phyloP scores from a whole-genome alignment of 2,329 filamentous ascomycete genomes.

The Chaetomium strumarium region DNA sequence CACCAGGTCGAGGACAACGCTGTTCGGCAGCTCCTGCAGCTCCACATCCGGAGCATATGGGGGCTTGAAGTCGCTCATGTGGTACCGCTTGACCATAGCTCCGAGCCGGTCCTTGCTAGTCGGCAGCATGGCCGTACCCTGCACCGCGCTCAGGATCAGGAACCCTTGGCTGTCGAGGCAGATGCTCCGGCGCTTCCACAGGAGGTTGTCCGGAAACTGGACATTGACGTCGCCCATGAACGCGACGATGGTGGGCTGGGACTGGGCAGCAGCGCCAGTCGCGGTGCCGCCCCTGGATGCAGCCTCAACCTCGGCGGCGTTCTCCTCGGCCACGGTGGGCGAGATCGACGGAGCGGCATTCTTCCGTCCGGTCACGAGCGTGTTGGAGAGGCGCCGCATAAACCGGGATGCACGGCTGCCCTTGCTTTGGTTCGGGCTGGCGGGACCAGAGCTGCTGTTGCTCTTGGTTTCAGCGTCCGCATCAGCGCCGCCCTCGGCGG shows the following conservation, averaged over 20 bases:
- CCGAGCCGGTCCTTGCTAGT: slow-evolving; percentile 47
- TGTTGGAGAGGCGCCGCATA: slow-evolving; percentile 53
- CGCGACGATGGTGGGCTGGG: slow-evolving; percentile 46
- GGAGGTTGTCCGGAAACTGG: slow-evolving; percentile 89
- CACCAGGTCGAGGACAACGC: slow-evolving; percentile 57
- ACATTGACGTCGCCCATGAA: slow-evolving; percentile 89
- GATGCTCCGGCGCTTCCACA: slow-evolving; percentile 93
- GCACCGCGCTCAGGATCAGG: slow-evolving; percentile 69
- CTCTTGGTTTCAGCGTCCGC: slow-evolving; percentile 46
- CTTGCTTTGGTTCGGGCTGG: slow-evolving; percentile 36
- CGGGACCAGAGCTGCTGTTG: slow-evolving; percentile 18
- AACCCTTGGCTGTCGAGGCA: slow-evolving; percentile 79
- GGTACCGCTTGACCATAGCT: slow-evolving; percentile 64
- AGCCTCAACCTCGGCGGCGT: slow-evolving; percentile 32
- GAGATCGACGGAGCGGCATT: slow-evolving; percentile 41
- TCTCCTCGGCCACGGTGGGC: slow-evolving; percentile 47
- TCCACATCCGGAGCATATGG: slow-evolving; percentile 86
- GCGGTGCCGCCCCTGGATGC: slow-evolving; percentile 18
- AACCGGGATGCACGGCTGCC: slow-evolving; percentile 50
- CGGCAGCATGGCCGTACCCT: slow-evolving; percentile 38
- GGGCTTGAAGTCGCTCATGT: slow-evolving; percentile 73
- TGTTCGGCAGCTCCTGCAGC: slow-evolving; percentile 87
- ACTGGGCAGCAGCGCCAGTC: slow-evolving; percentile 16
- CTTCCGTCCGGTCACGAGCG: slow-evolving; percentile 44
- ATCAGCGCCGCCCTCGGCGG: slow-evolving; percentile 39